Base-by-base conservation (phyloP, 2,329 filamentous ascomycete genomes). In the Graphium sp. region DNA sequence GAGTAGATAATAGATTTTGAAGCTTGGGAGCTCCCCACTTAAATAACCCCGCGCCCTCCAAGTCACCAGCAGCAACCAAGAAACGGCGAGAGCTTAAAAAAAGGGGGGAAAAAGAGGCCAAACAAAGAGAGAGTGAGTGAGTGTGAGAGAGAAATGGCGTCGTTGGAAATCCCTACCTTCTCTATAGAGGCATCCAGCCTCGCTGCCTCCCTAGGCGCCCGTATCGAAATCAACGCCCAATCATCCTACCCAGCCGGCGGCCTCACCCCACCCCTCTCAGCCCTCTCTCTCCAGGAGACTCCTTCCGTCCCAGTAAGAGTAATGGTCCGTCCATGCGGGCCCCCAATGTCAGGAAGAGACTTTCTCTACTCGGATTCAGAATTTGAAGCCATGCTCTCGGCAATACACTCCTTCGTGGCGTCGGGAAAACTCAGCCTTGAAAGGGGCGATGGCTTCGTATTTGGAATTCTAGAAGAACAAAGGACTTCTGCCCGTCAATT, bases 151-250 rank as follows among this genome's bases (percentile, higher is more conserved):
- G n/a, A 26, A 19, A 18, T 9, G 26, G 22, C 18, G 20, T 12
- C 20, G n/a, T 54, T 70, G 12, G 66, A 72, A 39, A 50, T 69
- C 24, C 63, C 66, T 31, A 55, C 65, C 38, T 72, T 71, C 44
- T 60, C 59, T 22, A 41, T 52, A 15, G 34, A 36, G 9, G 48
- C 51, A 5, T 60, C 57, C 19, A 21, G 17, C 22, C 37, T 46
- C 20, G 34, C 38, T 7, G 60, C 62, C 7, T 46, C 55, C 23
- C 29, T 35, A 15, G 42, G 50, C n/a, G 62, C 61, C 18, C 59
- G 66, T 23, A 46, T 71, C 27, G 66, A 72, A 41, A 52, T 72
- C 39, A 71, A 69, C 40, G 55, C 54, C 4, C 39, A 45, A 7
- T 56, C 51, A 3, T 69, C 66, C 2, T 70, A 70, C 36, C 32